Evolutionary conservation across 1,139 yeast genomes (phyloP).

Genomic region (Lizanozyma gosingica): DNA sequence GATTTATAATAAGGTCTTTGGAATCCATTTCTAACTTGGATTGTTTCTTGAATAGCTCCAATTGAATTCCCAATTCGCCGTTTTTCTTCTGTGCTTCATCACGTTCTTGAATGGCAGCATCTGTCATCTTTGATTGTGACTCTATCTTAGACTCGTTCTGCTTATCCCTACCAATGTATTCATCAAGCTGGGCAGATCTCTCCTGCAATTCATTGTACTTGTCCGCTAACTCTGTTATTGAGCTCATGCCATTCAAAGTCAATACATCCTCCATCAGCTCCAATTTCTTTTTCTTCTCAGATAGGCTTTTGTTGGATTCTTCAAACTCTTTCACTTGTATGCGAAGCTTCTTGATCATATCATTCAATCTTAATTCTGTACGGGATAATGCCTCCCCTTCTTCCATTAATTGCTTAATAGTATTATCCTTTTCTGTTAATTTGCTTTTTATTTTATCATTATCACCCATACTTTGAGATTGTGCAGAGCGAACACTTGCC

Average conservation of each 20-base stretch:
- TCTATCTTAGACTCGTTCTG: constrained; percentile 33
- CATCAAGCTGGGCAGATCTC: neutral
- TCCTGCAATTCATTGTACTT: constrained; percentile 10
- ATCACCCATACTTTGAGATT: constrained; percentile 3
- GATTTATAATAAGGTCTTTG: constrained; percentile 18
- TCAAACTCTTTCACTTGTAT: constrained; percentile 44
- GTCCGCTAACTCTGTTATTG: constrained; percentile 18
- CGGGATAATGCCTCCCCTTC: constrained; percentile 77
- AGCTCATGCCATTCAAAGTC: constrained; percentile 18
- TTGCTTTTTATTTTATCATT: constrained; percentile 11
- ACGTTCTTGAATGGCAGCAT: constrained; percentile 23
- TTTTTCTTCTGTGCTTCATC: constrained; percentile 23
- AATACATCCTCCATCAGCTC: constrained; percentile 27
- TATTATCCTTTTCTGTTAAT: constrained; percentile 43
- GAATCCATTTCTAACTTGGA: constrained; percentile 23
- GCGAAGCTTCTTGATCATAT: constrained; percentile 44
- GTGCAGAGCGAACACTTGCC: constrained; percentile 9
- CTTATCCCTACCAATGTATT: constrained; percentile 7
- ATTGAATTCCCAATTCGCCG: constrained; percentile 30
- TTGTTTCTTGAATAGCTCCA: constrained; percentile 32
- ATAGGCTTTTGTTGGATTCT: constrained; percentile 26
- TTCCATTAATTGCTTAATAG: constrained; percentile 49
- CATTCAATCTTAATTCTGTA: constrained; percentile 64
- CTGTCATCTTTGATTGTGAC: constrained; percentile 23
- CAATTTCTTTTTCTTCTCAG: constrained; percentile 23